Evolutionary conservation across 148 eudicot species (phyloP), one percentile per base, ranked within the genome.

Genomic region (Persicaria maculosa): DNA sequence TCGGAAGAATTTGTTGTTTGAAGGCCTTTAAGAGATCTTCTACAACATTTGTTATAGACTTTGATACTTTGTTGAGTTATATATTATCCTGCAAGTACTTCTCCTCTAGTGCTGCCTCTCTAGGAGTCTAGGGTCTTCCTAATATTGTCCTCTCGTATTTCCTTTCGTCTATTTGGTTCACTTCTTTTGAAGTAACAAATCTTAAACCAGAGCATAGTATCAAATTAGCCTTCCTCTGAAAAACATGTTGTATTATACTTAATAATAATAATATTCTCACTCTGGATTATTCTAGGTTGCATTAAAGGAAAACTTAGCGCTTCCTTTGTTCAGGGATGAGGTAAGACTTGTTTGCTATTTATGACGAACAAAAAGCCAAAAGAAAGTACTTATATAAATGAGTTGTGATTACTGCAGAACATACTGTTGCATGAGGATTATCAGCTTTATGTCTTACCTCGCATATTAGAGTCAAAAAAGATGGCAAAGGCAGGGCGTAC

Each of bases 401-500:
- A 36, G n/a, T 40, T 65, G 14, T 43, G n/a, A 65, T 40, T 6
- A 43, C 45, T 80, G 84, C 89, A 96, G 99, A 86, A 85, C 84
- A 84, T 92, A 81, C 78, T 85, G 75, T 80, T 96, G 90, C 99
- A 96, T 72, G 99, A 96, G 81, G 99, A 96, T 19, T 96, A 92
- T 88, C 97, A 88, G 79, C 80, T 89, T 15, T 96, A 96, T 80
- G 99, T 96, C 68, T 80, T 96, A 80, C 99, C 99, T 44, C 89
- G 95, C 50, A 84, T 96, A 86, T 77, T 96, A 81, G 99, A 92
- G 78, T 92, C 99, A 68, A 96, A 96, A 83, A 96, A 88, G 87
- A 83, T 89, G 89, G 99, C 99, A 61, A 96, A 96, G 83, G 91
- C 97, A 79, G 99, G 99, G 19, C 94, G 97, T 61, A 85, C 97